phyloP scores from a whole-genome alignment of 345 rosid species.

The rapeseed (Brassica napus) region DNA sequence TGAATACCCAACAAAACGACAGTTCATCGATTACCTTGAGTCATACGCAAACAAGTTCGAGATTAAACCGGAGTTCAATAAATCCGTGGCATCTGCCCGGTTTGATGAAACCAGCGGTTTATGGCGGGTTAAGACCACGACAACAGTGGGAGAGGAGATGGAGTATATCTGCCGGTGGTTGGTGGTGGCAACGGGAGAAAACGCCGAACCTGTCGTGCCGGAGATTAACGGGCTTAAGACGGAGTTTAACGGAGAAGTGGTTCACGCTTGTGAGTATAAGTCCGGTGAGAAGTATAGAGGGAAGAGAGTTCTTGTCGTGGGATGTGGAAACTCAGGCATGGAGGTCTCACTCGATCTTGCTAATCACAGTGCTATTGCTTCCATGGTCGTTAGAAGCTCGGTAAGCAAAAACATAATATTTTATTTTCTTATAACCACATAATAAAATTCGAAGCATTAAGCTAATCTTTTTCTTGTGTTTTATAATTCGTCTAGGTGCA shows the following conservation, averaged over 20 bases:
- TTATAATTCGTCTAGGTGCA: conserved; percentile 49
- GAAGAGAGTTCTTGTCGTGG: conserved; percentile 82
- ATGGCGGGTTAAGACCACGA: conserved; percentile 65
- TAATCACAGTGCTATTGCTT: conserved; percentile 65
- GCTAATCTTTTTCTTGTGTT: conserved; percentile 8
- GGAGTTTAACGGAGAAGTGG: conserved; percentile 68
- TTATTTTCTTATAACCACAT: not conserved
- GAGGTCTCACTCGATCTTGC: conserved; percentile 90
- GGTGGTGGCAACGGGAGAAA: conserved; percentile 96
- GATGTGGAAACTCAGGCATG: conserved; percentile 98
- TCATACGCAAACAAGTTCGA: conserved; percentile 60
- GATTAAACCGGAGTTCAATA: conserved; percentile 74
- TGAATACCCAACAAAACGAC: conserved; percentile 51
- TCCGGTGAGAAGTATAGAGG: conserved; percentile 67
- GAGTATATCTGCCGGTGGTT: conserved; percentile 91
- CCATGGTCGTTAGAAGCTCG: conserved; percentile 86
- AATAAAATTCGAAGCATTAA: not conserved
- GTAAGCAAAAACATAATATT: conserved; percentile 44
- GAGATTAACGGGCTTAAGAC: conserved; percentile 61
- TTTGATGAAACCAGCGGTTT: conserved; percentile 79
- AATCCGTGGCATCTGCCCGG: conserved; percentile 69
- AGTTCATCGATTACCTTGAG: conserved; percentile 58
- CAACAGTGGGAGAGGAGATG: conserved; percentile 50
- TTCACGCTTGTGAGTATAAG: conserved; percentile 70
- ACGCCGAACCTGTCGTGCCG: conserved; percentile 74